Evolutionary conservation across 1,139 yeast genomes (phyloP), one percentile per base, ranked within the genome.

Genomic region (Lipomyces yarrowii): DNA sequence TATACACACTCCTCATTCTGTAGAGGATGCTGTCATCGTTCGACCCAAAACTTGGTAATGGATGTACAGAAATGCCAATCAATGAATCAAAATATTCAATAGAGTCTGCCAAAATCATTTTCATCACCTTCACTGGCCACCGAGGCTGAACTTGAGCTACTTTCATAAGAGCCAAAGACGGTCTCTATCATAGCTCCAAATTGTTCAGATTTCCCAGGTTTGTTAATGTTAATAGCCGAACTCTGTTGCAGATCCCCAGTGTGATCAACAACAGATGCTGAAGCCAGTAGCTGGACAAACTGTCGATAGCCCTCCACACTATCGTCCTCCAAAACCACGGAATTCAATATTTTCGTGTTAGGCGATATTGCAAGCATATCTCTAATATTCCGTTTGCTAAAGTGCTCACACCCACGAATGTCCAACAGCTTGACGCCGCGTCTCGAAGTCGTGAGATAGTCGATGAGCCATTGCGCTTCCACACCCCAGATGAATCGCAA

Each of bases 361-460:
- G 62, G 62, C 32, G 62, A 53, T 18, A 53, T 26, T 8, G 23
- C 51, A 18, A 33, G 32, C 62, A 60, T 37, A 26, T 35, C 39
- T 15, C 35, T 26, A n/a, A 60, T 15, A 53, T 54, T 57, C 30
- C 42, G 33, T 18, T 60, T 60, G 37, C 53, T 60, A 37, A 60
- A 60, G 32, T 60, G 62, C 42, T 60, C 62, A 35, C 62, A 60
- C n/a, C 62, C 62, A n/a, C 62, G 57, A 18, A 60, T 53, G 21
- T 60, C 62, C 18, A 60, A 32, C 2, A 54, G 11, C 21, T 60
- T n/a, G n/a, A 60, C 26, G 15, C 30, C 55, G 11, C 33, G 18
- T 3, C 7, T 32, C 54, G 46, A 37, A 7, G 23, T 13, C 1
- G 11, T 15, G 30, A 60, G 23, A 23, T 46, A 57, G 13, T 15